Percentiles rank a stretch among this genome's conserved stretches.
These are phyloP conservation scores for Diplodia sapinea DNA, from an alignment of 2,329 filamentous ascomycete species.

Conservation along the genomic window DNA sequence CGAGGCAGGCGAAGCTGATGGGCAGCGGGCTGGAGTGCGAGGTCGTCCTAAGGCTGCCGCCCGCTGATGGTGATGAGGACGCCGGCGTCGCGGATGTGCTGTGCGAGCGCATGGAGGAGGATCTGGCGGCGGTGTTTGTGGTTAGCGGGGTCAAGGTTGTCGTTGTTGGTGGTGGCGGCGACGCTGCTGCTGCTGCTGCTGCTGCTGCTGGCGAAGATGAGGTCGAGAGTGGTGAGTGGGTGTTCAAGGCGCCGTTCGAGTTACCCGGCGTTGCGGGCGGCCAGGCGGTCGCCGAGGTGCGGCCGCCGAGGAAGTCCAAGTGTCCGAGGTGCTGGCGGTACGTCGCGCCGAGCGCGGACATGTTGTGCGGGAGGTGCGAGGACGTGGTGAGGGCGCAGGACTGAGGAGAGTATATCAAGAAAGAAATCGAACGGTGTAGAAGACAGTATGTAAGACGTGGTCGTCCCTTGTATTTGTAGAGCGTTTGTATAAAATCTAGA, in stretches of 20 bases:
- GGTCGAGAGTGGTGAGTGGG: slow-evolving; percentile 29
- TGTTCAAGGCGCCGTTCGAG: slow-evolving; percentile 40
- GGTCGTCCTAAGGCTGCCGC: slow-evolving; percentile 60
- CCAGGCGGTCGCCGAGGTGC: slow-evolving; percentile 8
- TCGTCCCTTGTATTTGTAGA: too few relatives aligned
- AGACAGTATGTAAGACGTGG: too few relatives aligned
- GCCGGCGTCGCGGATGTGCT: slow-evolving; percentile 29
- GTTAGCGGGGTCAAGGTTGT: slow-evolving; percentile 47
- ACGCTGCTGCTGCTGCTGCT: too few relatives aligned
- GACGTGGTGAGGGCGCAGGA: slow-evolving; percentile 60
- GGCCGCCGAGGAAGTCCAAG: slow-evolving; percentile 64
- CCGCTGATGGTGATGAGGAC: slow-evolving; percentile 34
- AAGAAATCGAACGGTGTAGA: too few relatives aligned
- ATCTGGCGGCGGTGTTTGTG: slow-evolving; percentile 52
- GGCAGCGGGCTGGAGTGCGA: slow-evolving; percentile 82
- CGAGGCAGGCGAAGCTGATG: slow-evolving; percentile 72
- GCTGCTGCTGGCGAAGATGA: slow-evolving; percentile 33
- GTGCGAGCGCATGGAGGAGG: slow-evolving; percentile 31
- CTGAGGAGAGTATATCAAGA: too few relatives aligned
- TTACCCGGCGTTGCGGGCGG: slow-evolving; percentile 34
- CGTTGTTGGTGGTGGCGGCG: slow-evolving; percentile 28
- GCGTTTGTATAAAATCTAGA: too few relatives aligned
- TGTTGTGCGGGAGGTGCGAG: slow-evolving; percentile 75
- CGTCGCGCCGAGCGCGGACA: slow-evolving; percentile 68
- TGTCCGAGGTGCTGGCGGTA: slow-evolving; percentile 92